Base-by-base conservation (phyloP, 176 grass and related monocot genomes). In the Elymus sibiricus region DNA sequence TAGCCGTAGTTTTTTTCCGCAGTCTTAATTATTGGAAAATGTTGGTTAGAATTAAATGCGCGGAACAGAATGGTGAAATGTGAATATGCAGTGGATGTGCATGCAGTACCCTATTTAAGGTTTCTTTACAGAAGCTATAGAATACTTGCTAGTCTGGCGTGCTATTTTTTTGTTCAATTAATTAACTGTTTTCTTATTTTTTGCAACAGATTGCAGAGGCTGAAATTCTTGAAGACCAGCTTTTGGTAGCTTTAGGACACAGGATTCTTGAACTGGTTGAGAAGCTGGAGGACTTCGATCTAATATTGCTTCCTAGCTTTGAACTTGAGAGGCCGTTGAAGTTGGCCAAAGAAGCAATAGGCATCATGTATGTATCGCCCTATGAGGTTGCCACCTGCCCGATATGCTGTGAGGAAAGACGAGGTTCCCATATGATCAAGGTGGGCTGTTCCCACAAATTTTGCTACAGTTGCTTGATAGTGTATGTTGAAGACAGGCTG, bases 211-310 rank as follows among this genome's bases (percentile, higher is more conserved):
- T 99, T 76, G 97, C 92, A 69, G 97, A 99, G 82, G 91, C 97
- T 82, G 92, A 99, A 87, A 89, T 99, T 84, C 92, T 97, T 16
- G 97, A 97, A 78, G 94, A 97, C 81, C 94, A 91, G 61, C 92
- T 99, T 84, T 85, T 99, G 83, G 87, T 99, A 90, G 97, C 92
- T 80, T 80, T 99, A 89, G 97, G 94, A 27, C 97, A 99, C 77
- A 92, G 97, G 79, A 99, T 99, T 90, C 83, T 99, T 59, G 97
- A 99, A 82, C 90, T 99, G 39, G 92, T 90, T 72, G 97, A 99
- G 22, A 90, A 94, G 64, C 69, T 99, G 39, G 97, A 99, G 43
- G 92, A 99, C 63, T 99, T 99, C 26, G 97, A 99, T 82, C 83
- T 99, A 85, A 93, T 90, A 67, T 55, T 99, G 72, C 94, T 99